Evolutionary conservation across 208 protist genomes (phyloP), one percentile per base, ranked within the genome.

Genomic region (Angomonas deanei): DNA sequence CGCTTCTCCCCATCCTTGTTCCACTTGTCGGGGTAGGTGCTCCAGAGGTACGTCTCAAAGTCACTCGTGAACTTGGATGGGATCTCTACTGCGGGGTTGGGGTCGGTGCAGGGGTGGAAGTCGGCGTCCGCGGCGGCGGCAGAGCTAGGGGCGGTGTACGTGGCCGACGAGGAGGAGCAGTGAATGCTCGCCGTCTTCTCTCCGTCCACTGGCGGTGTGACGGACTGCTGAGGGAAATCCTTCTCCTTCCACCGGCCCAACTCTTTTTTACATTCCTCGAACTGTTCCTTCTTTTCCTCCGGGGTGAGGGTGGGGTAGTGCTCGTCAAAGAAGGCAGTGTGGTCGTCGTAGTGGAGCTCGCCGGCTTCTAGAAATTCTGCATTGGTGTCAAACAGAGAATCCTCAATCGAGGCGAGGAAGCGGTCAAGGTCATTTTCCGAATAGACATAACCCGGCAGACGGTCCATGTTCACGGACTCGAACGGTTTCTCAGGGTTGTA

Each of bases 361-460:
- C 71, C 65, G 21, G 78, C 74, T 21, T 70, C 67, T 11, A 88
- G 39, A 55, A 88, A 65, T 23, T 76, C 70, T 24, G 67, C 72
- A 28, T 71, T 77, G 19, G 80, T 80, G 61, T 79, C 72, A 47
- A 83, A 91, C 17, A 86, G 57, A 19, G 66, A 66, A 1, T 47
- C 61, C 38, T 91, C 84, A 17, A 87, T 62, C 13, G 61, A 61
- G 62, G 82, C 65, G 27, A 91, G 62, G 19, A 82, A 63, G 6
- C 23, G 56, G 24, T 91, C 72, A 1, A 91, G 72, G 30, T 84
- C 62, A 24, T 74, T 67, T 42, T 85, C 74, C 1, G 74, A 70
- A 55, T 87, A 89, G n/a, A 39, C 63, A 6, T 73, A 59, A 1
- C 71, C 71, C 3, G 84, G 84, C 36, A 87, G 49, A 34, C 73